Conservation (phyloP, 768 basidiomycete species). For the Mycena galericulata region DNA sequence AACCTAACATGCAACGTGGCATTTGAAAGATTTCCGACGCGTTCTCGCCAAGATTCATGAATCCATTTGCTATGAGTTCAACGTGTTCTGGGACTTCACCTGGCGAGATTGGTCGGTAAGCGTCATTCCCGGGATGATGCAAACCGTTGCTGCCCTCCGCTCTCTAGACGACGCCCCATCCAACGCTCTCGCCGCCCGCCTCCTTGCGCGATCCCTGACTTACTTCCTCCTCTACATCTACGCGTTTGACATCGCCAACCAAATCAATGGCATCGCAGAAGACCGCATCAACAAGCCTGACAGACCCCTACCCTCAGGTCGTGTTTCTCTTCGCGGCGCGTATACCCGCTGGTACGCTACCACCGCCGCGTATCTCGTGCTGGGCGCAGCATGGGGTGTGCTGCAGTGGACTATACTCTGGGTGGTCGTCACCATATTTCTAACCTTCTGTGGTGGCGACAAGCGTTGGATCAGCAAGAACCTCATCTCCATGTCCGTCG, state of each 20-base stretch:
- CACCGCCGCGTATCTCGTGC: slow-evolving; percentile 16
- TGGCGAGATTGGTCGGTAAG: slow-evolving; percentile 32
- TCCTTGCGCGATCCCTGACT: slow-evolving; percentile 23
- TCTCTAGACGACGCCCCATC: slow-evolving; percentile 16
- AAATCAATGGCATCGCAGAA: slow-evolving; percentile 32
- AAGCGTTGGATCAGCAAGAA: slow-evolving; percentile 29
- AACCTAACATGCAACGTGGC: too few relatives aligned
- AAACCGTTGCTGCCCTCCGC: slow-evolving; percentile 29
- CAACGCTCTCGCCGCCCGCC: background rate
- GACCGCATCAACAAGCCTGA: slow-evolving; percentile 34
- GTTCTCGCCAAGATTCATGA: too few relatives aligned
- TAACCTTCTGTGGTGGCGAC: slow-evolving; percentile 29
- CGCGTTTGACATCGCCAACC: slow-evolving; percentile 33
- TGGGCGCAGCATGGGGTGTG: slow-evolving; percentile 30
- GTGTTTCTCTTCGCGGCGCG: slow-evolving; percentile 15
- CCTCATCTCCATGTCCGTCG: slow-evolving; percentile 25
- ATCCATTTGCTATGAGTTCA: slow-evolving; percentile 25
- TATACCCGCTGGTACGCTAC: slow-evolving; percentile 28
- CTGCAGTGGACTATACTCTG: slow-evolving; percentile 30
- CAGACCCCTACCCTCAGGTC: slow-evolving; percentile 27
- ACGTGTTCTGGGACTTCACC: slow-evolving; percentile 31
- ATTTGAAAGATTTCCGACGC: too few relatives aligned
- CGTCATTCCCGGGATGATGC: slow-evolving; percentile 27
- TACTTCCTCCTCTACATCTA: slow-evolving; percentile 34
- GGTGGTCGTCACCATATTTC: slow-evolving; percentile 19